Percentiles rank a stretch among this genome's conserved stretches.
Conservation (phyloP, 1,284 basidiomycete genomes). For the Cutaneotrichosporon sp. region DNA sequence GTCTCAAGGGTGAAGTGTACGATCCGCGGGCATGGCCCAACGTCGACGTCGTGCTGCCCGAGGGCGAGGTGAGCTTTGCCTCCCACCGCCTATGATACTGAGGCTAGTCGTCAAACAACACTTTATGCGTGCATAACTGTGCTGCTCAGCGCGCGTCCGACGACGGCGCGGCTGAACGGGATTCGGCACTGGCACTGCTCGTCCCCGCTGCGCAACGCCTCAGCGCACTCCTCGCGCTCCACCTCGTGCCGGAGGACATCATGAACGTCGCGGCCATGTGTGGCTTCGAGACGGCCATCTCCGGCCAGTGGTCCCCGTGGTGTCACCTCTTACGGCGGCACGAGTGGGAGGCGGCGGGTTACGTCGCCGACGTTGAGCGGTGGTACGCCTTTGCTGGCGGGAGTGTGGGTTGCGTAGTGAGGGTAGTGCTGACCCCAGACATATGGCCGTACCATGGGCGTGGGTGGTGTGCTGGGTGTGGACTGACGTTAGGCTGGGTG, state of each 20-base stretch:
- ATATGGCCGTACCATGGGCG: constrained; percentile 25
- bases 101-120: constrained; percentile 56
- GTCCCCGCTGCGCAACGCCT: constrained; percentile 10
- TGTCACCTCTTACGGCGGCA: constrained; percentile 60
- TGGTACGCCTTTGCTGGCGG: constrained; percentile 59
- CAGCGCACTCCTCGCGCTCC: constrained; percentile 54
- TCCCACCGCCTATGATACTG: background rate
- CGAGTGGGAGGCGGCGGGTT: constrained; percentile 63
- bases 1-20: constrained; percentile 24
- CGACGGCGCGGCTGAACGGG: background rate
- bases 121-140: constrained; percentile 66
- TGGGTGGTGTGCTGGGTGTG: background rate
- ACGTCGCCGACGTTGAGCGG: constrained; percentile 67
- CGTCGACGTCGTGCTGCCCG: constrained; percentile 33
- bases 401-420: constrained; percentile 53
- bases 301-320: constrained; percentile 56
- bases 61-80: constrained; percentile 22
- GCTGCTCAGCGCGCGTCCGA: constrained; percentile 52
- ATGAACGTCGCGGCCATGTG: constrained; percentile 66
- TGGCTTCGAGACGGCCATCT: constrained; percentile 57
- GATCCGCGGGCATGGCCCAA: constrained; percentile 7
- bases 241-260: constrained; percentile 56
- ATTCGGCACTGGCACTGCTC: background rate
- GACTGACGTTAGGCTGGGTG: constrained; percentile 57
- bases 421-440: constrained; percentile 24